Evolutionary conservation across 1,284 basidiomycete genomes (phyloP).

Genomic region (Ganoderma leucocontextum): DNA sequence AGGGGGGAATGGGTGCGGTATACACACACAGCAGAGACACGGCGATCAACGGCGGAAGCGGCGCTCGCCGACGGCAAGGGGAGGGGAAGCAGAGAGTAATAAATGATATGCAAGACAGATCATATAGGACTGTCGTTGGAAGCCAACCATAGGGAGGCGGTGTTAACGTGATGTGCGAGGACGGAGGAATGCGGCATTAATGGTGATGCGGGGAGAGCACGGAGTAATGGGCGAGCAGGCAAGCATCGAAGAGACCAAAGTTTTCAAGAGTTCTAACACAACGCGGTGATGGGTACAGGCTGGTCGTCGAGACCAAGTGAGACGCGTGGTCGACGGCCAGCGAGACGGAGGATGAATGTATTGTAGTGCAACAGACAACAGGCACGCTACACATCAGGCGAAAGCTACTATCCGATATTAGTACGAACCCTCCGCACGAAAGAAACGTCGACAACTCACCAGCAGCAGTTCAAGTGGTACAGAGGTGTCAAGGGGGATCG

Average conservation of each 20-base stretch:
- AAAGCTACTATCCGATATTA: not conserved
- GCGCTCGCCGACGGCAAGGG: not conserved
- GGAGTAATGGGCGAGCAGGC: not conserved
- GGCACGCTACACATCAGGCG: conserved; percentile 13
- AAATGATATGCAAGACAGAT: conserved; percentile 7
- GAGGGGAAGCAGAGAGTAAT: conserved; percentile 1
- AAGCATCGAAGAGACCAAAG: not conserved
- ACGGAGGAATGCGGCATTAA: not conserved
- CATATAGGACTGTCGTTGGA: conserved; percentile 1
- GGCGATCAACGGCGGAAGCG: not conserved
- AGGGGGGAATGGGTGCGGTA: not conserved
- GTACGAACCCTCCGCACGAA: not conserved
- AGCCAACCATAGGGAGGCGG: conserved; percentile 3
- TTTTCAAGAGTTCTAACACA: not conserved
- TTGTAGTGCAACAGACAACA: conserved; percentile 22
- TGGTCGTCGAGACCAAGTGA: conserved; percentile 29
- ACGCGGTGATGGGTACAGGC: conserved; percentile 11
- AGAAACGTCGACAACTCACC: conserved; percentile 11
- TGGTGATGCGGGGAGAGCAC: not conserved
- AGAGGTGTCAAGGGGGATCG: not conserved
- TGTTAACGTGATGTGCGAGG: not conserved
- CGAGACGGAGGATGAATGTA: conserved; percentile 16
- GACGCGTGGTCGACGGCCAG: conserved; percentile 25
- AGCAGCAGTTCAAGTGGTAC: conserved; percentile 5
- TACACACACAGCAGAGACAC: not conserved